Conservation (phyloP, 208 protist species). For the Spironucleus salmonicida region DNA sequence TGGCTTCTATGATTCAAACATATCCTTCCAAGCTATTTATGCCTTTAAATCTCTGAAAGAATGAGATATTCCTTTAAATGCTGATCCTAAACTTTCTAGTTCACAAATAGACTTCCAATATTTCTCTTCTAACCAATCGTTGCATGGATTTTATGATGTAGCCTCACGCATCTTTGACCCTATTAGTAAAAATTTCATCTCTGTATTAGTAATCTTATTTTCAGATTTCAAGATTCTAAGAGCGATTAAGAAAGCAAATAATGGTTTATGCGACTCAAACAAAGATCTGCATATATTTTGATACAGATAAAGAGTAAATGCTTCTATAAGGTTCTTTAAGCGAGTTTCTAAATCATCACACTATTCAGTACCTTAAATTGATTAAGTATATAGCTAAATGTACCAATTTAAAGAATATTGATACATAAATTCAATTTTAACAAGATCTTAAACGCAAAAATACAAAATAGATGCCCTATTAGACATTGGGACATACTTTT, state of each 20-base stretch:
- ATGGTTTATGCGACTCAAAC: slow-evolving; percentile 89
- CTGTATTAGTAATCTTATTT: slow-evolving; percentile 59
- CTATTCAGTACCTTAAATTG: slow-evolving; percentile 69
- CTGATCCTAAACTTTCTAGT: slow-evolving; percentile 56
- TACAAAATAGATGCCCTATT: slow-evolving; percentile 85
- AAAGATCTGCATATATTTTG: slow-evolving; percentile 88
- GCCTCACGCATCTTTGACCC: slow-evolving; percentile 56
- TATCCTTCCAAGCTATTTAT: slow-evolving; percentile 52
- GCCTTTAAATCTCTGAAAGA: slow-evolving; percentile 59
- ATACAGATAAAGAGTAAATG: slow-evolving; percentile 82
- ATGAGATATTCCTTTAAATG: slow-evolving; percentile 61
- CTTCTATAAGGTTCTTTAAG: slow-evolving; percentile 82
- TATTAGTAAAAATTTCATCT: slow-evolving; percentile 66
- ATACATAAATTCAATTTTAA: slow-evolving; percentile 90
- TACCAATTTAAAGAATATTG: slow-evolving; percentile 92
- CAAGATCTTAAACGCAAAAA: slow-evolving; percentile 81
- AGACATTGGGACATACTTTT: slow-evolving; percentile 78
- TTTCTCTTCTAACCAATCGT: slow-evolving; percentile 69
- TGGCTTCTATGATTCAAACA: slow-evolving; percentile 69
- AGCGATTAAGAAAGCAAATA: slow-evolving; percentile 88
- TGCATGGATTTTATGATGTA: slow-evolving; percentile 50
- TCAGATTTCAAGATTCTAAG: slow-evolving; percentile 73
- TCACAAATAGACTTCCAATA: slow-evolving; percentile 71
- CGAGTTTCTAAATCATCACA: slow-evolving; percentile 62
- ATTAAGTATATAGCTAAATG: slow-evolving; percentile 78